These are phyloP conservation scores for Ceratorhiza oryzae-sativae DNA, from an alignment of 1,284 basidiomycete species.

Conservation along the genomic window DNA sequence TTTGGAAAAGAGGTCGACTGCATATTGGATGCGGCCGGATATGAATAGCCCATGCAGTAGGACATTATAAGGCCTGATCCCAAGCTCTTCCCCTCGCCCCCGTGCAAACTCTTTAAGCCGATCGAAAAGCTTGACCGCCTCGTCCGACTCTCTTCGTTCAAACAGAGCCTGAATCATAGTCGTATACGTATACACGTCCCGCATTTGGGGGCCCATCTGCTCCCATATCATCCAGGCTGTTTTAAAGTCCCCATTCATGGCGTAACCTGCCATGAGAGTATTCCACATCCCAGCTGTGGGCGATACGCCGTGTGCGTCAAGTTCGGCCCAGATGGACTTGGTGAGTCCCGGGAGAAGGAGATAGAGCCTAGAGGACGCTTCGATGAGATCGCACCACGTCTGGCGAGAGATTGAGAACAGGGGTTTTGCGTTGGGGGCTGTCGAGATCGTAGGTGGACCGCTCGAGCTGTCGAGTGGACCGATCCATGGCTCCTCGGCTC, in stretches of 20 bases:
- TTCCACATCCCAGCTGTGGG: constrained; percentile 67
- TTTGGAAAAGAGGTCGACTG: constrained; percentile 56
- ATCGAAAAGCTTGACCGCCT: constrained; percentile 60
- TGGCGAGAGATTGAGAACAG: constrained; percentile 56
- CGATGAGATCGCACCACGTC: constrained; percentile 68
- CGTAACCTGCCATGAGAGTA: constrained; percentile 67
- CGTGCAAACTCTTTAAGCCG: constrained; percentile 53
- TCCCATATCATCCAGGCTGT: constrained; percentile 65
- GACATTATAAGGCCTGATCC: constrained; percentile 63
- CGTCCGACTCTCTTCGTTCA: constrained; percentile 55
- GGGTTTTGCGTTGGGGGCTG: constrained; percentile 53
- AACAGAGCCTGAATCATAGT: constrained; percentile 67
- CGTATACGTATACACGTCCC: constrained; percentile 65
- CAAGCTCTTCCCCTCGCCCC: constrained; percentile 49
- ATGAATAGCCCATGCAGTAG: constrained; percentile 67
- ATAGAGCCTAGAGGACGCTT: constrained; percentile 59
- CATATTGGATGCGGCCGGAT: constrained; percentile 55
- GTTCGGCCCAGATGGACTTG: constrained; percentile 67
- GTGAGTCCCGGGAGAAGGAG: constrained; percentile 63
- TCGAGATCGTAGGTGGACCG: constrained; percentile 34
- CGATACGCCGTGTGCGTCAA: constrained; percentile 57
- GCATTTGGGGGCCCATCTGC: constrained; percentile 62
- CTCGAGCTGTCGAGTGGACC: constrained; percentile 50
- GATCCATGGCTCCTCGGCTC: constrained; percentile 57
- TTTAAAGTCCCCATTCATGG: constrained; percentile 55